Percentiles rank a stretch among this genome's conserved stretches.
Evolutionary conservation across 257 asterid species (phyloP).

Genomic region (Gentiana macrophylla): DNA sequence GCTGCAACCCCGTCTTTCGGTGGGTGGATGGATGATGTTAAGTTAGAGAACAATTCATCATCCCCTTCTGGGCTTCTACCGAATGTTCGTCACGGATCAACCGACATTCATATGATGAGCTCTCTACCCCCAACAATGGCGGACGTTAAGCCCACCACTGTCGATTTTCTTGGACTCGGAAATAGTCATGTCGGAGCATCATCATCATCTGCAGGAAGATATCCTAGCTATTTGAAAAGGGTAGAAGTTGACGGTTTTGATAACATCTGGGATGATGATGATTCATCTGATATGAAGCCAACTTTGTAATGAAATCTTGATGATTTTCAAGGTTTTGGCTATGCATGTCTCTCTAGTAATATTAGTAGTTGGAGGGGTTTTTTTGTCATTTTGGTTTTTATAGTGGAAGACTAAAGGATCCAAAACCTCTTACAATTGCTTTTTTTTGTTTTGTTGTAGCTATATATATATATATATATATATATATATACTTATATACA

Average conservation of each 20-base stretch:
- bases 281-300: constrained; percentile 46
- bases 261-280: constrained; percentile 48
- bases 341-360: constrained; percentile 2
- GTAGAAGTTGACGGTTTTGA: constrained; percentile 25
- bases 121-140: constrained; percentile 18
- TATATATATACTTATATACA: no score
- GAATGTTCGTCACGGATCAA: constrained; percentile 23
- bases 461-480: no score
- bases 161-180: constrained; percentile 82
- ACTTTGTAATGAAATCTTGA: constrained; percentile 17
- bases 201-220: constrained; percentile 15
- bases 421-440: neutral
- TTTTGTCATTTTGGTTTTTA: neutral
- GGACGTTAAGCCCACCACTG: constrained; percentile 46
- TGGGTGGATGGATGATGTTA: constrained; percentile 24
- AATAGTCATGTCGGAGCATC: constrained; percentile 24
- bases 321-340: neutral
- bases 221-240: constrained; percentile 43
- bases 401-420: no score
- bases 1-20: constrained; percentile 5
- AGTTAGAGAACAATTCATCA: constrained; percentile 39
- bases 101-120: constrained; percentile 36
- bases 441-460: no score
- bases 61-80: constrained; percentile 36
- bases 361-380: constrained; percentile 4